phyloP scores from a whole-genome alignment of 352 stramenopile genomes.

The Globisporangium nunn region DNA sequence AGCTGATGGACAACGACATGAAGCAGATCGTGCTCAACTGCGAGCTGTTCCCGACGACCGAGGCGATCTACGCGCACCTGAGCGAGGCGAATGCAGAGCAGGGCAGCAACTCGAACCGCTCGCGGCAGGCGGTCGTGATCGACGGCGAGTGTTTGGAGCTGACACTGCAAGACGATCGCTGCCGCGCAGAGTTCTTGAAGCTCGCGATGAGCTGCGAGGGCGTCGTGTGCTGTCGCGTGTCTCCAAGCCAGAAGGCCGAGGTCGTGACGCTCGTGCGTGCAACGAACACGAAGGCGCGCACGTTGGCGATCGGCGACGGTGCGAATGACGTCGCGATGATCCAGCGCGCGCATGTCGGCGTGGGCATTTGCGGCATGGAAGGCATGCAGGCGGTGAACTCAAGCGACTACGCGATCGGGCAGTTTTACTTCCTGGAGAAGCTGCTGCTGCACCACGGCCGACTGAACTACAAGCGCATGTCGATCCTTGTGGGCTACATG shows the following conservation, averaged over 20 bases:
- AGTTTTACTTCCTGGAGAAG: constrained; percentile 89
- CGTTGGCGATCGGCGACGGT: constrained; percentile 89
- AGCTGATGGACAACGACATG: constrained; percentile 81
- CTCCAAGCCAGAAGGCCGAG: constrained; percentile 79
- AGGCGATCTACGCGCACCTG: constrained; percentile 43
- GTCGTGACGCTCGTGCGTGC: constrained; percentile 64
- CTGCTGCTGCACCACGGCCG: constrained; percentile 90
- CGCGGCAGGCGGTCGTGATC: constrained; percentile 61
- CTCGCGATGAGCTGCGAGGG: constrained; percentile 51
- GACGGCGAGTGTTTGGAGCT: constrained; percentile 55
- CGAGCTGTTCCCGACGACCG: constrained; percentile 40
- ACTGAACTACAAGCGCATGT: constrained; percentile 88
- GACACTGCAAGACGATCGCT: too few relatives aligned
- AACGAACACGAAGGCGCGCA: constrained; percentile 64
- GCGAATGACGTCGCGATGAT: constrained; percentile 96
- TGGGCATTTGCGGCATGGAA: constrained; percentile 90
- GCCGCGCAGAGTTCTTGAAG: constrained; percentile 59
- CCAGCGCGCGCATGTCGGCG: constrained; percentile 87
- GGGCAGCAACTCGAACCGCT: constrained; percentile 13
- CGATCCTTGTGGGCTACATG: constrained; percentile 92
- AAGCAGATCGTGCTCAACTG: constrained; percentile 58
- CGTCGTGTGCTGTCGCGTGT: constrained; percentile 84
- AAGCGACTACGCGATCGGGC: constrained; percentile 91
- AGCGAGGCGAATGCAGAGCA: constrained; percentile 27
- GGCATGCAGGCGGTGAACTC: constrained; percentile 91